Evolutionary conservation across 441 rosid species (phyloP).

Genomic region (Populus hybrid): DNA sequence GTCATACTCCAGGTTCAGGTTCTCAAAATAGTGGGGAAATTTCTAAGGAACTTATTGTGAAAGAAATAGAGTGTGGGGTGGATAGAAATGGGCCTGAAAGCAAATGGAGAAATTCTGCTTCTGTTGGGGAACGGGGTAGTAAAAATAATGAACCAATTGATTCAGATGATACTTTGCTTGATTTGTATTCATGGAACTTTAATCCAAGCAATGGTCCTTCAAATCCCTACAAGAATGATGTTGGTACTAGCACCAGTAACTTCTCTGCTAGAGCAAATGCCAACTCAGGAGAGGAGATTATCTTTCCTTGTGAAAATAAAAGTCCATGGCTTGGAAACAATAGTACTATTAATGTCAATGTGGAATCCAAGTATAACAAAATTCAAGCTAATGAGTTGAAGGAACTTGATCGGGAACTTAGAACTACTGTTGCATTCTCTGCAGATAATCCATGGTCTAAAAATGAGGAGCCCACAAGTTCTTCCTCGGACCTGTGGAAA

Average conservation of each 20-base stretch:
- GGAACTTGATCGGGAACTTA: slow-evolving; percentile 44
- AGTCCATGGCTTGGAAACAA: slow-evolving; percentile 53
- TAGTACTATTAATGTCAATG: slow-evolving; percentile 45
- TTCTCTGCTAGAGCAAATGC: slow-evolving; percentile 39
- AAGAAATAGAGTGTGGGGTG: slow-evolving; percentile 75
- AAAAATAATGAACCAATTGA: slow-evolving; percentile 45
- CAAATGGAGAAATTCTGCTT: slow-evolving; percentile 48
- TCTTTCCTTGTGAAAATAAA: slow-evolving; percentile 50
- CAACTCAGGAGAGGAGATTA: slow-evolving; percentile 54
- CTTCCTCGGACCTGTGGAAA: slow-evolving; percentile 61
- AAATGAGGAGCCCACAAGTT: slow-evolving; percentile 40
- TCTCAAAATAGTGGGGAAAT: slow-evolving; percentile 41
- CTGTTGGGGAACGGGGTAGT: slow-evolving; percentile 40
- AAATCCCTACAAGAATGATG: slow-evolving; percentile 40
- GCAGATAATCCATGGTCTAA: slow-evolving; percentile 57
- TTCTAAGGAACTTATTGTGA: slow-evolving; percentile 81
- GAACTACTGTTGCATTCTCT: slow-evolving; percentile 28
- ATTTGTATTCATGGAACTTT: slow-evolving; percentile 63
- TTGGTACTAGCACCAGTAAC: slow-evolving; percentile 27
- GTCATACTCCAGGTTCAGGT: slow-evolving; percentile 29
- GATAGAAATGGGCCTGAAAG: slow-evolving; percentile 58
- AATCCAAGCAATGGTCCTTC: slow-evolving; percentile 46
- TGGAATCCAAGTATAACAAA: slow-evolving; percentile 38
- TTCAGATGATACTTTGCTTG: slow-evolving; percentile 48
- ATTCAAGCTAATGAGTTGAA: slow-evolving; percentile 37